phyloP scores from a whole-genome alignment of 2,329 filamentous ascomycete genomes.

The Colletotrichum zoysiae region DNA sequence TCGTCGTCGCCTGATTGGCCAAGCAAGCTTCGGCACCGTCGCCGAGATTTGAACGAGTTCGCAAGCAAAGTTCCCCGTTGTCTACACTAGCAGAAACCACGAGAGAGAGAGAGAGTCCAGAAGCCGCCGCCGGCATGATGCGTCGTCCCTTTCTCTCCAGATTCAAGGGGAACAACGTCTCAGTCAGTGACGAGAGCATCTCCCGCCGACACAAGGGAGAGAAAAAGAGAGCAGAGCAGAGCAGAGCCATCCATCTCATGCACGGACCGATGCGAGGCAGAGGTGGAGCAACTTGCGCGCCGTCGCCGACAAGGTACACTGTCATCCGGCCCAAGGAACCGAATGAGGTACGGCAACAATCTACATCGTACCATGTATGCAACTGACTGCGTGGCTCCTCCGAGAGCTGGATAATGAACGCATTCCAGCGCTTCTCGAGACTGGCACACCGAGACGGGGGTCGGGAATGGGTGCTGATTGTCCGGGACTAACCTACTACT shows the following conservation, averaged over 20 bases:
- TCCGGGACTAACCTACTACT: background rate
- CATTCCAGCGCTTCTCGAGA: conserved; percentile 24
- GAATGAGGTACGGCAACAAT: too few species aligned
- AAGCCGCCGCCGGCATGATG: conserved; percentile 19
- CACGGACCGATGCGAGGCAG: background rate
- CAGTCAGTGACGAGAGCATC: background rate
- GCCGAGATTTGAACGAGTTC: conserved; percentile 5
- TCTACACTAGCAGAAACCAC: conserved; percentile 2
- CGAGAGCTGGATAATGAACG: conserved; percentile 11
- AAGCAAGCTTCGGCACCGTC: conserved; percentile 10
- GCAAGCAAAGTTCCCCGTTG: conserved; percentile 4
- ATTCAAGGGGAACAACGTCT: conserved; percentile 10
- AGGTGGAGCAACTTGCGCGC: conserved; percentile 5
- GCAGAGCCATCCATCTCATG: too few species aligned
- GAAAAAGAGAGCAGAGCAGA: too few species aligned
- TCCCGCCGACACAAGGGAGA: conserved; percentile 12
- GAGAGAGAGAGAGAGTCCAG: conserved; percentile 3
- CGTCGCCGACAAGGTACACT: background rate
- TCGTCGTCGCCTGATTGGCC: conserved; percentile 7
- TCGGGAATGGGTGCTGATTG: conserved; percentile 31
- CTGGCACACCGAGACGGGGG: background rate
- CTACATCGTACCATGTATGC: background rate
- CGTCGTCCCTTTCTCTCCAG: conserved; percentile 10
- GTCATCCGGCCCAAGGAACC: conserved; percentile 29
- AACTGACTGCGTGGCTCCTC: conserved; percentile 4